Percentiles rank a stretch among this genome's conserved stretches.
Evolutionary conservation across 805 yeast genomes (phyloP).

Genomic region (Ogataea degrootiae): DNA sequence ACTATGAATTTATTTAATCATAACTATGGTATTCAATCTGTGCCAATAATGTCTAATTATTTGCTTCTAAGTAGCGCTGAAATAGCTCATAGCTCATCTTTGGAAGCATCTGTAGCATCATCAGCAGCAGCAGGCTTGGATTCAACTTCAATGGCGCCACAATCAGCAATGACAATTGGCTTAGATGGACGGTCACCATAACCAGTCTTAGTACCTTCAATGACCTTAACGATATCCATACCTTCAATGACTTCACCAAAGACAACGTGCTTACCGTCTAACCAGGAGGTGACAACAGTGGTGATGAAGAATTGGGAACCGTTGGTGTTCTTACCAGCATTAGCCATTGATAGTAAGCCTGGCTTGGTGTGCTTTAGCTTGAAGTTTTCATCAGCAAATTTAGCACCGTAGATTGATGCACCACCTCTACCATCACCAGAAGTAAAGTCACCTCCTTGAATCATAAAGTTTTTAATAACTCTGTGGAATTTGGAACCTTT

Average conservation of each 20-base stretch:
- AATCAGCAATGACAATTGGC: constrained; percentile 57
- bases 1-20: no score
- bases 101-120: constrained; percentile 23
- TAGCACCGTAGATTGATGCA: constrained; percentile 65
- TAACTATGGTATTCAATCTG: background rate
- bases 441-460: constrained; percentile 80
- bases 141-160: constrained; percentile 57
- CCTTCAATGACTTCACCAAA: constrained; percentile 94
- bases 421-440: constrained; percentile 70
- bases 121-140: constrained; percentile 15
- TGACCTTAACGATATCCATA: constrained; percentile 68
- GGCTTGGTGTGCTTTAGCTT: constrained; percentile 62
- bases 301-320: constrained; percentile 96
- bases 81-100: constrained; percentile 32
- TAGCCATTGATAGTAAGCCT: constrained; percentile 73
- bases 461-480: constrained; percentile 67
- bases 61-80: background rate
- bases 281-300: constrained; percentile 86
- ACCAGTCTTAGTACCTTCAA: constrained; percentile 69
- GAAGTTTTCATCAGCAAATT: constrained; percentile 68
- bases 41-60: background rate
- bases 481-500: constrained; percentile 64
- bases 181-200: constrained; percentile 69
- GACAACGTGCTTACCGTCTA: constrained; percentile 92
- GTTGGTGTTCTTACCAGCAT: constrained; percentile 74